phyloP scores from a whole-genome alignment of 2,329 filamentous ascomycete species.

The Trematosphaeria pertusa region DNA sequence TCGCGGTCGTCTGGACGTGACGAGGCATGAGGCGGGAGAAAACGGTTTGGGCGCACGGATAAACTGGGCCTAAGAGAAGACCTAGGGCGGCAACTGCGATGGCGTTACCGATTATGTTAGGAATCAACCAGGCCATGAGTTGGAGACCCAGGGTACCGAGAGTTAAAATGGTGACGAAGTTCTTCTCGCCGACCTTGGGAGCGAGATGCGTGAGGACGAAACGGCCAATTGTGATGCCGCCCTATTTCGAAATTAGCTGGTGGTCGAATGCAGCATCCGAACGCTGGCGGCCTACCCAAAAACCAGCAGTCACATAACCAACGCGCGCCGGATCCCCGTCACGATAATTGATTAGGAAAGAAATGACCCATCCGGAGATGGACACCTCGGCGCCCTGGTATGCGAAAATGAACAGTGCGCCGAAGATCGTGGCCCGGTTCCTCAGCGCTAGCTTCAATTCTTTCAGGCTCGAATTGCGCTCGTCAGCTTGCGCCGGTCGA shows the following conservation, averaged over 20 bases:
- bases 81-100: constrained; percentile 67
- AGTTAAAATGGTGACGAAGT: constrained; percentile 69
- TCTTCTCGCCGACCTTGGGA: constrained; percentile 72
- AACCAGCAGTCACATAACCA: constrained; percentile 78
- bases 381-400: constrained; percentile 87
- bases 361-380: constrained; percentile 86
- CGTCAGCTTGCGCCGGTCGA: constrained; percentile 41
- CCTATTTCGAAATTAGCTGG: constrained; percentile 57
- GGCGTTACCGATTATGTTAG: constrained; percentile 67
- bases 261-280: too few species aligned
- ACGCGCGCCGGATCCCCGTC: constrained; percentile 73
- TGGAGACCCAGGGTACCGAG: constrained; percentile 71
- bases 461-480: constrained; percentile 54
- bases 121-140: constrained; percentile 79
- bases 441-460: constrained; percentile 59
- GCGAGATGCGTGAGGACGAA: constrained; percentile 74
- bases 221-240: constrained; percentile 76
- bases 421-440: constrained; percentile 70
- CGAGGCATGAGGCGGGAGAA: constrained; percentile 67
- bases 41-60: constrained; percentile 73
- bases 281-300: constrained; percentile 69
- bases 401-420: constrained; percentile 81
- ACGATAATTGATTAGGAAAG: constrained; percentile 77
- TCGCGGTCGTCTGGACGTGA: constrained; percentile 66
- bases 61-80: constrained; percentile 78